Evolutionary conservation across 2,329 filamentous ascomycete genomes (phyloP), one percentile per base, ranked within the genome.

Genomic region (Cordyceps militaris): DNA sequence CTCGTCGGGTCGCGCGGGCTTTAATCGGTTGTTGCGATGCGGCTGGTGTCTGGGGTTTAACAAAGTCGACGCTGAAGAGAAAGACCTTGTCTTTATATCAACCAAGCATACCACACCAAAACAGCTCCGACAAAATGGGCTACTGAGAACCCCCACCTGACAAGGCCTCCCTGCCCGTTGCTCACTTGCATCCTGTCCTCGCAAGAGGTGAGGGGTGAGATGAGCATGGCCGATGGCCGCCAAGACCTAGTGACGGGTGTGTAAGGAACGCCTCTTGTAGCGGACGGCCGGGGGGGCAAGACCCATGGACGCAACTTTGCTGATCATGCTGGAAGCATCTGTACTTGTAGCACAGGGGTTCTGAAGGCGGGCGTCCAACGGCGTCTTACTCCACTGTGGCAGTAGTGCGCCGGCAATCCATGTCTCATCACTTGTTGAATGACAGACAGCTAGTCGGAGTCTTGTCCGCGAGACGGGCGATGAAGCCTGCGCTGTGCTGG

Each of bases 141-240:
- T 47, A 38, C 30, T 46, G 32, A 38, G 32, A 3, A 23, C n/a
- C 42, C 53, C 42, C 53, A 48, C 32, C 43, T 48, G 32, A 38
- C 53, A 56, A 56, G 53, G 53, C 30, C 23, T 38, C 53, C 53
- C 34, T 55, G 52, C 26, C 24, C n/a, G 40, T 42, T 21, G 43
- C 50, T 21, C 42, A 32, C 26, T 43, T n/a, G 52, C 52, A 47
- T 21, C 32, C 40, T 30, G 14, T 30, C 11, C 24, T n/a, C 16
- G 38, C 28, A 30, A 47, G 53, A 38, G 28, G 19, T 11, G 19
- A 38, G 53, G 40, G 19, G 32, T 47, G 53, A 38, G 23, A 21
- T 48, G 53, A 56, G 49, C 52, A 55, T 10, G 53, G 32, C 34
- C 43, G 53, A 56, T 56, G 53, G 30, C 23, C 42, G 52, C 43